Percentiles rank a stretch among this genome's conserved stretches.
Conservation (phyloP, 139 green algal genomes). For the Volvox africanus region DNA sequence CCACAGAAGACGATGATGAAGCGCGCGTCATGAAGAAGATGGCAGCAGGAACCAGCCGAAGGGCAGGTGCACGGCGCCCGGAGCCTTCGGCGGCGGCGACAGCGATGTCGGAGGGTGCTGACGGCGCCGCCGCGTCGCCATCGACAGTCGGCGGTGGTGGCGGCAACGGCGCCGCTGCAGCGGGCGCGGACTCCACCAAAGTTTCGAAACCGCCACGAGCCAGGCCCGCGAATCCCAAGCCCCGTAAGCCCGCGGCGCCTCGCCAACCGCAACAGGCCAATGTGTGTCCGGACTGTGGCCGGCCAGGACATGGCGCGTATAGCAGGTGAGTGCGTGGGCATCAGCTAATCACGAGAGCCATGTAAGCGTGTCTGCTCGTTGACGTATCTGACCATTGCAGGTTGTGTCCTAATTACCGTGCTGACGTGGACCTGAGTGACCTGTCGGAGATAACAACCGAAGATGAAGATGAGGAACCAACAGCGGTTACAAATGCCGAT, state of each 20-base stretch:
- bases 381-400: neutral
- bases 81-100: constrained; percentile 14
- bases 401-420: constrained; percentile 22
- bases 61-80: neutral
- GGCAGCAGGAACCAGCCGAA: constrained; percentile 30
- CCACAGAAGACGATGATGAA: constrained; percentile 24
- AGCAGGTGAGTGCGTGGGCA: neutral
- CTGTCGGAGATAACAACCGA: neutral
- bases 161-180: neutral
- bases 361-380: no score
- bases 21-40: constrained; percentile 35
- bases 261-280: constrained; percentile 41
- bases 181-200: neutral
- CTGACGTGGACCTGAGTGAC: neutral
- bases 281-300: constrained; percentile 44
- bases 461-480: neutral
- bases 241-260: constrained; percentile 39
- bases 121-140: neutral
- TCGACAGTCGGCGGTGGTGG: neutral
- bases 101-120: neutral
- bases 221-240: constrained; percentile 25
- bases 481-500: neutral
- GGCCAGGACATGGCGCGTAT: constrained; percentile 34
- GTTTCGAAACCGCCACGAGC: neutral
- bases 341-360: neutral